A percentile compares a stretch with the other conserved stretches of the same genome.
phyloP scores from a whole-genome alignment of 2,329 filamentous ascomycete species.

The Salinomyces thailandicus region DNA sequence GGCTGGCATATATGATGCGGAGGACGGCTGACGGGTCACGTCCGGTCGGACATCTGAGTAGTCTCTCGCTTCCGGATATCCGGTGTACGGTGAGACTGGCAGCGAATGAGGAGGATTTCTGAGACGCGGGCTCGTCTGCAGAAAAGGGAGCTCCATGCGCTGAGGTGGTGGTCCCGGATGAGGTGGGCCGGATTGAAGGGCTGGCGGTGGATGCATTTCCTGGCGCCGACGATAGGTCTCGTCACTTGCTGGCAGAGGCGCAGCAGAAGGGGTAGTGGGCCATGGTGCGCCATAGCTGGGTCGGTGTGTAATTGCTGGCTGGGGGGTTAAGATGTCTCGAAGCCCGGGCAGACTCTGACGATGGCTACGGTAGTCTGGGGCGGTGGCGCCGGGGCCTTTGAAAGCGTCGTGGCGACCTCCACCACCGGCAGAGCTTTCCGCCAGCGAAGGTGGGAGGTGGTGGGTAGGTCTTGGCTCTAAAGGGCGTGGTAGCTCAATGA shows the following conservation, averaged over 20 bases:
- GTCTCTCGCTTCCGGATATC: conserved; percentile 14
- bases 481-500: conserved; percentile 17
- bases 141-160: conserved; percentile 21
- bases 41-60: conserved; percentile 13
- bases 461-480: conserved; percentile 17
- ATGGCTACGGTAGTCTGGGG: conserved; percentile 14
- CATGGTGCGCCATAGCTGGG: conserved; percentile 9
- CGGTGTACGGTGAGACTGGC: conserved; percentile 16
- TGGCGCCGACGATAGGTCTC: conserved; percentile 11
- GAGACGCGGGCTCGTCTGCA: conserved; percentile 20
- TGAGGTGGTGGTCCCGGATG: conserved; percentile 9
- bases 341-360: conserved; percentile 20
- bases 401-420: conserved; percentile 13
- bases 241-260: conserved; percentile 7
- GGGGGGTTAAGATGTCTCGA: conserved; percentile 21
- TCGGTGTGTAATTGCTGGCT: conserved; percentile 8
- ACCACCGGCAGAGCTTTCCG: conserved; percentile 8
- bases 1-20: conserved; percentile 13
- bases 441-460: conserved; percentile 10
- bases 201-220: conserved; percentile 15
- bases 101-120: conserved; percentile 11
- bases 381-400: conserved; percentile 6
- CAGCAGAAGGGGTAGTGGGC: conserved; percentile 4
- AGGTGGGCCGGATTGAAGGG: conserved; percentile 7
- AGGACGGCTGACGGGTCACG: conserved; percentile 12